Conservation (phyloP, 768 basidiomycete genomes). For the Austroboletus eburneus region DNA sequence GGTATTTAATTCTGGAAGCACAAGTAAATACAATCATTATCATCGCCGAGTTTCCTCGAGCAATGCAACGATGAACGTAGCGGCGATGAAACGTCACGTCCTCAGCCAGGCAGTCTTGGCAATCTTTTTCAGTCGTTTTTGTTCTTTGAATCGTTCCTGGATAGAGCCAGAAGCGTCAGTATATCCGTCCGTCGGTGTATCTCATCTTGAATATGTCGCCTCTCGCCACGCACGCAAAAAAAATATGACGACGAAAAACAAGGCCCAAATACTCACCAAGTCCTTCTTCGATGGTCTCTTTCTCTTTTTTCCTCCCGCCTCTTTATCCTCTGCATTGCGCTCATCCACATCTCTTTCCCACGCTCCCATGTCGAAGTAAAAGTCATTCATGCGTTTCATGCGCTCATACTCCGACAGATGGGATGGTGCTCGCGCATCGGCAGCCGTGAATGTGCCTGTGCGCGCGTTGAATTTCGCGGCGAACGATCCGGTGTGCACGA, state of each 20-base stretch:
- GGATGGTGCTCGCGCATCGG: slow-evolving; percentile 65
- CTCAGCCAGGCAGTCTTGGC: slow-evolving; percentile 88
- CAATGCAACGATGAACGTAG: neutral
- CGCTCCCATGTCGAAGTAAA: slow-evolving; percentile 79
- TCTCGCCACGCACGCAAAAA: slow-evolving; percentile 18
- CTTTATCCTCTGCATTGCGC: slow-evolving; percentile 42
- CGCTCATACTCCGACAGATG: slow-evolving; percentile 81
- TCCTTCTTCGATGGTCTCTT: slow-evolving; percentile 82
- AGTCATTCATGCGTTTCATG: slow-evolving; percentile 75
- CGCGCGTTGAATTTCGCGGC: slow-evolving; percentile 79
- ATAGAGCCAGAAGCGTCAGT: slow-evolving; percentile 21
- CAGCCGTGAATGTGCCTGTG: slow-evolving; percentile 68
- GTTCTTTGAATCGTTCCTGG: slow-evolving; percentile 81
- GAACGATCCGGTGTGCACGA: slow-evolving; percentile 39
- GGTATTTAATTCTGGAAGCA: slow-evolving; percentile 1
- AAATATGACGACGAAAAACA: slow-evolving; percentile 13
- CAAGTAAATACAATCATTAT: slow-evolving; percentile 4
- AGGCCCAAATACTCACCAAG: slow-evolving; percentile 48
- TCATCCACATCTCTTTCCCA: slow-evolving; percentile 72
- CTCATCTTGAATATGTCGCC: slow-evolving; percentile 19
- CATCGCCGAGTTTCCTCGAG: neutral
- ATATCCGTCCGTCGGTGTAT: slow-evolving; percentile 21
- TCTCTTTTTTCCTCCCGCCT: slow-evolving; percentile 62
- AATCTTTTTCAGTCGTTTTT: slow-evolving; percentile 77
- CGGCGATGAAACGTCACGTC: slow-evolving; percentile 33